Conservation (phyloP, 1,139 yeast species). For the Saccharomyces hybrid region DNA sequence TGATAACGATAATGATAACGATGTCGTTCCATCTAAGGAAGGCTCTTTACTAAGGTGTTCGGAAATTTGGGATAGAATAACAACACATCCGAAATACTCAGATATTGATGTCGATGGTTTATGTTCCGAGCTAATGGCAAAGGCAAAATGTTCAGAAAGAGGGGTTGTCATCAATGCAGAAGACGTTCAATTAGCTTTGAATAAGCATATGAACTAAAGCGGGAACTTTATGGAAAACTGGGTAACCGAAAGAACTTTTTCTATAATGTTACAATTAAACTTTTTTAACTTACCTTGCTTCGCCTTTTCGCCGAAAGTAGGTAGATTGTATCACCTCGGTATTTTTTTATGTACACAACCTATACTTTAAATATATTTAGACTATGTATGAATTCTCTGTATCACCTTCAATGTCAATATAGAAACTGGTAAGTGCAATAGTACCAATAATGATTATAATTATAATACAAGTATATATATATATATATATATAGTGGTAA, state of each 20-base stretch:
- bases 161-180: conserved; percentile 80
- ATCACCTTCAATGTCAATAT: not conserved
- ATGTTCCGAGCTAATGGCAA: conserved; percentile 76
- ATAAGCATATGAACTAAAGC: conserved; percentile 16
- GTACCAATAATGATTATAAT: not conserved
- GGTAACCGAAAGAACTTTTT: not conserved
- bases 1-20: conserved; percentile 27
- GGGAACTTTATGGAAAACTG: not conserved
- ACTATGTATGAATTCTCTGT: not conserved
- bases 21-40: conserved; percentile 48
- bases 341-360: not conserved
- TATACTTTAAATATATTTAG: not conserved
- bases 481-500: not conserved
- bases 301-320: not conserved
- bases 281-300: no score
- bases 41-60: conserved; percentile 59
- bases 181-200: conserved; percentile 65
- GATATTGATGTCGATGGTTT: conserved; percentile 91
- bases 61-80: conserved; percentile 93
- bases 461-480: conserved; percentile 3
- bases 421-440: not conserved
- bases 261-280: not conserved
- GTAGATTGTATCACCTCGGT: not conserved
- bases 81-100: conserved; percentile 87
- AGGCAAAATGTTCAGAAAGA: conserved; percentile 91